Evolutionary conservation across 2,329 filamentous ascomycete species (phyloP).

Genomic region (Pezicula carpinea): DNA sequence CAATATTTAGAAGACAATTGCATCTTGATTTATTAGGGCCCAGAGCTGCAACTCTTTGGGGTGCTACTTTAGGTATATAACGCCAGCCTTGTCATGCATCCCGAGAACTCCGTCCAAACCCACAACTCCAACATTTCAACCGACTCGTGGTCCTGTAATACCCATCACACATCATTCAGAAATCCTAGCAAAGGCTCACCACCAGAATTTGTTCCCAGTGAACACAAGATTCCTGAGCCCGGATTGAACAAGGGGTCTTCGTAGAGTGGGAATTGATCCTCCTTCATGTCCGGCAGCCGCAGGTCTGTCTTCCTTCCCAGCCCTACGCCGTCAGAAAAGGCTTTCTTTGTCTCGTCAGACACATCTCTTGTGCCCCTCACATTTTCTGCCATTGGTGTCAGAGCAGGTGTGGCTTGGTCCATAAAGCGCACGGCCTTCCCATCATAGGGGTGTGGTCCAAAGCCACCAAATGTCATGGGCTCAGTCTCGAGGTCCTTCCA

Average conservation of each 20-base stretch:
- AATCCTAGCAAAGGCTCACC: too few species aligned
- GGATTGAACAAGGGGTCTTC: neutral
- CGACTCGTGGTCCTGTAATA: too few species aligned
- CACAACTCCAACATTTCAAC: too few species aligned
- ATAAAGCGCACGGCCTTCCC: conserved; percentile 9
- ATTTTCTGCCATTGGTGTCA: conserved; percentile 15
- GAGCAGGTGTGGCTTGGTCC: conserved; percentile 15
- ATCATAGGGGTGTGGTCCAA: neutral
- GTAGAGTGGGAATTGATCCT: neutral
- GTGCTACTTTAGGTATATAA: too few species aligned
- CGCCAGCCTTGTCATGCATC: too few species aligned
- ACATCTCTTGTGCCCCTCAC: conserved; percentile 8
- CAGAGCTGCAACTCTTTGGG: too few species aligned
- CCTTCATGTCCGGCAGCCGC: neutral
- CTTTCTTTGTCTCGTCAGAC: conserved; percentile 8
- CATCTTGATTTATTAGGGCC: too few species aligned
- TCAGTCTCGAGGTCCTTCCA: conserved; percentile 8
- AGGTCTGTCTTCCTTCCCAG: neutral
- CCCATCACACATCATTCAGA: too few species aligned
- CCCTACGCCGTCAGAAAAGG: conserved; percentile 3
- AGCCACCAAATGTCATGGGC: neutral
- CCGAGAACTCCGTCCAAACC: too few species aligned
- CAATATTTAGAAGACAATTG: too few species aligned
- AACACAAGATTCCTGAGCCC: neutral
- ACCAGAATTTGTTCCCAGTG: neutral